Conservation (phyloP, 306 rosid genomes). For the Nissolia schottii region DNA sequence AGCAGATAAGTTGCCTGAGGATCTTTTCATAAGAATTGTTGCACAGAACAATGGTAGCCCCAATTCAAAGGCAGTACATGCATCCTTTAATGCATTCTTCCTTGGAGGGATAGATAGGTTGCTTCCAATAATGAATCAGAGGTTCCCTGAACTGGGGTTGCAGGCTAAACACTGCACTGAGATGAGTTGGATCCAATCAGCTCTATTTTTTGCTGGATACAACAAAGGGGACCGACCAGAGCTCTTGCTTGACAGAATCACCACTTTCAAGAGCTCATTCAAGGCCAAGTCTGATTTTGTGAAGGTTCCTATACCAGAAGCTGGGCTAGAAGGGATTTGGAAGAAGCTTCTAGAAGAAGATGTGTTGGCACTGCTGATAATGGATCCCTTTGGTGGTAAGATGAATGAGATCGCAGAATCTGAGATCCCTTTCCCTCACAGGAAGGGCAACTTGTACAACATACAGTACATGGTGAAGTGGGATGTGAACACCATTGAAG, state of each 20-base stretch:
- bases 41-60: slow-evolving; percentile 35
- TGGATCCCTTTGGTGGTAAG: slow-evolving; percentile 52
- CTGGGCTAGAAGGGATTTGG: slow-evolving; percentile 43
- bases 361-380: slow-evolving; percentile 12
- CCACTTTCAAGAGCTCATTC: slow-evolving; percentile 38
- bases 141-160: slow-evolving; percentile 51
- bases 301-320: slow-evolving; percentile 37
- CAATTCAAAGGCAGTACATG: background rate
- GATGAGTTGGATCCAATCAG: slow-evolving; percentile 56
- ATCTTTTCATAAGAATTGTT: slow-evolving; percentile 52
- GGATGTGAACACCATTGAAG: slow-evolving; percentile 11
- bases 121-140: slow-evolving; percentile 36
- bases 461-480: slow-evolving; percentile 31
- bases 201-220: slow-evolving; percentile 36
- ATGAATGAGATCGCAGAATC: slow-evolving; percentile 45
- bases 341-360: slow-evolving; percentile 39
- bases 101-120: slow-evolving; percentile 42
- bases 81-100: slow-evolving; percentile 18
- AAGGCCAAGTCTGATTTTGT: slow-evolving; percentile 64
- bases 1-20: slow-evolving; percentile 35
- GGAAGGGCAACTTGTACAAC: slow-evolving; percentile 43
- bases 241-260: slow-evolving; percentile 36
- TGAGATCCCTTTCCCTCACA: slow-evolving; percentile 55
- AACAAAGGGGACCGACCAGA: slow-evolving; percentile 22
- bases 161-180: slow-evolving; percentile 49